These are phyloP conservation scores for Grosmannia huntii DNA, from an alignment of 2,329 filamentous ascomycete species.

Conservation along the genomic window DNA sequence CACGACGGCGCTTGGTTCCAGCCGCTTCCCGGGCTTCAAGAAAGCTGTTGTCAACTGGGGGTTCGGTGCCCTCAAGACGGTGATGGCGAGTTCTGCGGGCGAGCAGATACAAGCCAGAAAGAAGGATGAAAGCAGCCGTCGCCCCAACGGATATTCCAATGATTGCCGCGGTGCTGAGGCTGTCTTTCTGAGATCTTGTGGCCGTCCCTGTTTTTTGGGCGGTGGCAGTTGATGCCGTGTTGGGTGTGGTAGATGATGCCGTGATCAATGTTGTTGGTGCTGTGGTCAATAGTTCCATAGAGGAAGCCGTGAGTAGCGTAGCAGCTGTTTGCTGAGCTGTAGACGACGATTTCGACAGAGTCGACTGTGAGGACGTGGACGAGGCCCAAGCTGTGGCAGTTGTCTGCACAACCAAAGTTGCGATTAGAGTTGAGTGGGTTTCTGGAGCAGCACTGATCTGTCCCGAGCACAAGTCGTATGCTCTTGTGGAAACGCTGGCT, in stretches of 20 bases:
- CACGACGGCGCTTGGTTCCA: not conserved
- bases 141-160: constrained; percentile 44
- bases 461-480: constrained; percentile 45
- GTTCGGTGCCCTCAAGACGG: not conserved
- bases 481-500: constrained; percentile 25
- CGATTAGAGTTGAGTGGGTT: constrained; percentile 45
- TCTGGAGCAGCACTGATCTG: constrained; percentile 37
- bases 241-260: not conserved
- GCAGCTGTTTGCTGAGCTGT: constrained; percentile 22
- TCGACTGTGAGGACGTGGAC: not conserved
- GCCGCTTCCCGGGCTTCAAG: not conserved
- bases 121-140: constrained; percentile 34
- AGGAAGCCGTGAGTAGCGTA: not conserved
- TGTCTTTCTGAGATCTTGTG: not conserved
- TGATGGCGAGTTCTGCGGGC: constrained; percentile 18
- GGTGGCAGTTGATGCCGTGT: not conserved
- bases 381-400: constrained; percentile 5
- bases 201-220: not conserved
- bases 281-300: not conserved
- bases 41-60: not conserved
- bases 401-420: constrained; percentile 33
- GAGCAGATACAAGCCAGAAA: constrained; percentile 33
- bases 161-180: not conserved
- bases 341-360: not conserved
- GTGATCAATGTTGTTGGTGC: not conserved